Evolutionary conservation across 441 rosid genomes (phyloP).

Genomic region (Kokia cookei): DNA sequence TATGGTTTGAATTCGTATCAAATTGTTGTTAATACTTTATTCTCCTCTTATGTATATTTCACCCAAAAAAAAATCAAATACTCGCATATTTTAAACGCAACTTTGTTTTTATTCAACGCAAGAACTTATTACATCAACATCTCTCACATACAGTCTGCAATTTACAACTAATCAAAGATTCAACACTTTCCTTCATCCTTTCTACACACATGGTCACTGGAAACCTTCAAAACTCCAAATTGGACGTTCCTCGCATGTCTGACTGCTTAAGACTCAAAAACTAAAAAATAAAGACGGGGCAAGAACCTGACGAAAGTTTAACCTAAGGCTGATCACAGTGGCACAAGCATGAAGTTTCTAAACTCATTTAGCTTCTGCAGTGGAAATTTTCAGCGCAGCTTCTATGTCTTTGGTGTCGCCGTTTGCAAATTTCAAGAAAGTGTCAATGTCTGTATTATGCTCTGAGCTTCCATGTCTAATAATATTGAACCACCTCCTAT

Average conservation of each 20-base stretch:
- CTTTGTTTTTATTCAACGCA: not conserved
- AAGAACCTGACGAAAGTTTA: not conserved
- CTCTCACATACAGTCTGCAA: not conserved
- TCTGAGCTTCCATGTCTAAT: conserved; percentile 33
- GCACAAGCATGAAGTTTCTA: not conserved
- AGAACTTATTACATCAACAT: not conserved
- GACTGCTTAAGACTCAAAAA: conserved; percentile 11
- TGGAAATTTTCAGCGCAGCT: conserved; percentile 19
- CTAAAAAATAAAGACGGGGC: not conserved
- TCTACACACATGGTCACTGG: conserved; percentile 21
- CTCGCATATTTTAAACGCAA: too few species aligned
- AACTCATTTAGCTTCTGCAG: not conserved
- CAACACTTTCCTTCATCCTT: not conserved
- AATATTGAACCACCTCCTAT: conserved; percentile 46
- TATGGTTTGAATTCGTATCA: too few species aligned
- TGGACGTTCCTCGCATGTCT: conserved; percentile 25
- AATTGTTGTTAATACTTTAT: too few species aligned
- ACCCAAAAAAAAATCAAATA: too few species aligned
- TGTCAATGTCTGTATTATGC: conserved; percentile 28
- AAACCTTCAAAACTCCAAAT: conserved; percentile 3
- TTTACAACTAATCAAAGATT: not conserved
- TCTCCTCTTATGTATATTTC: too few species aligned
- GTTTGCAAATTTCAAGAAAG: conserved; percentile 35
- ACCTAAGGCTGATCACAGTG: not conserved
- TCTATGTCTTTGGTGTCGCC: conserved; percentile 35